These are phyloP conservation scores for Penicillium dipodomyicola DNA, from an alignment of 495 filamentous ascomycete genomes.

Conservation along the genomic window DNA sequence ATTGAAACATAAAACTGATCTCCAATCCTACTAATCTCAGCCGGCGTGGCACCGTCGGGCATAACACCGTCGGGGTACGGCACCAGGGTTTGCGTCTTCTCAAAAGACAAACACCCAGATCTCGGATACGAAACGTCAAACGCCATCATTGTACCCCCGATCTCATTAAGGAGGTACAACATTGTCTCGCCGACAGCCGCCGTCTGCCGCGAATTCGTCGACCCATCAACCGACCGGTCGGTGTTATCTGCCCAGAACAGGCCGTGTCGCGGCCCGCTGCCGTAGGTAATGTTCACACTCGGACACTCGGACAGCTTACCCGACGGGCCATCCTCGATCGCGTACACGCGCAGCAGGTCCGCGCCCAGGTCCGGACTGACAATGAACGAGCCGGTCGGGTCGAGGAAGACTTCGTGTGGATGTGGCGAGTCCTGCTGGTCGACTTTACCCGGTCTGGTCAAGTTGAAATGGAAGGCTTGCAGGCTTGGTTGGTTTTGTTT, in stretches of 20 bases:
- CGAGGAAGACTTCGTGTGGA: constrained; percentile 67
- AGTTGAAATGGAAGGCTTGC: constrained; percentile 52
- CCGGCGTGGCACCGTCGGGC: constrained; percentile 34
- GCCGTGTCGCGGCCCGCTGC: constrained; percentile 67
- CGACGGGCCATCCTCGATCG: constrained; percentile 47
- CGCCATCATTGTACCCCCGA: constrained; percentile 54
- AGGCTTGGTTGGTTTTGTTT: constrained; percentile 23
- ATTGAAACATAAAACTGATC: constrained; percentile 42
- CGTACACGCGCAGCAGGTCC: constrained; percentile 66
- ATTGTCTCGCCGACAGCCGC: constrained; percentile 33
- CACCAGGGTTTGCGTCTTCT: constrained; percentile 29
- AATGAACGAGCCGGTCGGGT: constrained; percentile 64
- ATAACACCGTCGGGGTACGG: constrained; percentile 32
- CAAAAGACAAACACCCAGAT: constrained; percentile 43
- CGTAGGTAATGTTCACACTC: constrained; percentile 36
- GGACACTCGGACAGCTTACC: constrained; percentile 31
- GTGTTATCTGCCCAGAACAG: constrained; percentile 48
- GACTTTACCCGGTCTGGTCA: constrained; percentile 46
- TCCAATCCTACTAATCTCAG: constrained; percentile 35
- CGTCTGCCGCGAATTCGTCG: constrained; percentile 21
- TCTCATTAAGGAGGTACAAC: constrained; percentile 64
- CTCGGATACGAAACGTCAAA: constrained; percentile 57
- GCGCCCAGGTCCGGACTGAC: constrained; percentile 69
- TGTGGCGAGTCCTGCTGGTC: constrained; percentile 65
- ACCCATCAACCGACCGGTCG: background rate